Conservation (phyloP, 257 asterid species). For the Ballota nigra region DNA sequence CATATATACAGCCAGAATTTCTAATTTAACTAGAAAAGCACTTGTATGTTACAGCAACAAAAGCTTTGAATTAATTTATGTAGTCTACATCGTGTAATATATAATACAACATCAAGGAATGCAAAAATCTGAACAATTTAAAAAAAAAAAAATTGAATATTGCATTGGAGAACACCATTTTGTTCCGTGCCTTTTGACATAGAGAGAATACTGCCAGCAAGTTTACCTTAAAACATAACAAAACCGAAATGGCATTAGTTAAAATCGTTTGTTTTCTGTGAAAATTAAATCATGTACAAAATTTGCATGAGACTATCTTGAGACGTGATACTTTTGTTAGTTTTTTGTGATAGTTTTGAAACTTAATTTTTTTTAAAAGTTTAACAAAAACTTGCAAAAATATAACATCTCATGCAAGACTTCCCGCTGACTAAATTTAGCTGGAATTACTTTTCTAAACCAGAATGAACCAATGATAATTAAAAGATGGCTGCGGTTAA, state of each 20-base stretch:
- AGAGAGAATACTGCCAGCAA: neutral
- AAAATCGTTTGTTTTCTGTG: neutral
- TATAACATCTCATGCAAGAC: neutral
- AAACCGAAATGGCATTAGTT: neutral
- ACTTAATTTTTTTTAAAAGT: neutral
- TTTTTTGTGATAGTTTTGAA: neutral
- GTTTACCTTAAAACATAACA: constrained; percentile 18
- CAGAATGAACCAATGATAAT: neutral
- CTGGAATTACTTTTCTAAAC: no score
- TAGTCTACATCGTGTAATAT: neutral
- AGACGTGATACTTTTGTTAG: neutral
- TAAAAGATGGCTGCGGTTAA: neutral
- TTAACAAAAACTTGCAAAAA: neutral
- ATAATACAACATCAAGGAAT: constrained; percentile 14
- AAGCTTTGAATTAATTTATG: neutral
- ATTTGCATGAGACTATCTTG: no score
- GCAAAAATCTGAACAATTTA: neutral
- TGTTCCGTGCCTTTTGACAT: neutral
- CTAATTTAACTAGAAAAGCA: neutral
- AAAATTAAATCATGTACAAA: neutral
- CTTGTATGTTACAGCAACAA: neutral
- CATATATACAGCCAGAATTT: neutral
- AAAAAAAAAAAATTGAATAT: no score
- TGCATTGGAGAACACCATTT: constrained; percentile 13
- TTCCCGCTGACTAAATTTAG: neutral